These are phyloP conservation scores for Phialocephala sp. DNA, from an alignment of 2,329 filamentous ascomycete species.

Conservation along the genomic window DNA sequence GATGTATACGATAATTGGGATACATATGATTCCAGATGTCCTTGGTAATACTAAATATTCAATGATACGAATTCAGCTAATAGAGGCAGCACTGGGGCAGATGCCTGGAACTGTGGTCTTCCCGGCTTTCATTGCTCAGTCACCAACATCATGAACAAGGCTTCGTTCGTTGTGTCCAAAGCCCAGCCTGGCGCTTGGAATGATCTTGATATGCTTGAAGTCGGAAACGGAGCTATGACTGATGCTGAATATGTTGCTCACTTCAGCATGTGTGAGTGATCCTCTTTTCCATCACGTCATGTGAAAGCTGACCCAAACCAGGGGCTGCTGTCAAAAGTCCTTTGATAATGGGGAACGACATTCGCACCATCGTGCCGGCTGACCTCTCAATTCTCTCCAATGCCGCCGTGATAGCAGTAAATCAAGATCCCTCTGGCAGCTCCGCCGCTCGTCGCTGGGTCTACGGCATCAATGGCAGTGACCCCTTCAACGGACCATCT, in stretches of 20 bases:
- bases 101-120: slow-evolving; percentile 40
- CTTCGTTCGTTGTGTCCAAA: slow-evolving; percentile 40
- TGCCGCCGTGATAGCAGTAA: slow-evolving; percentile 51
- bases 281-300: not conserved
- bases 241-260: slow-evolving; percentile 46
- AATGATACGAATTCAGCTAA: not conserved
- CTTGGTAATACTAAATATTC: slow-evolving; percentile 33
- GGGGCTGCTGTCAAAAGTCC: slow-evolving; percentile 40
- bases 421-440: slow-evolving; percentile 47
- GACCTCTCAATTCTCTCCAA: slow-evolving; percentile 49
- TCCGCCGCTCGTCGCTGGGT: slow-evolving; percentile 52
- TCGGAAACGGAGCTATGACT: slow-evolving; percentile 47
- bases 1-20: slow-evolving; percentile 48
- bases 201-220: slow-evolving; percentile 44
- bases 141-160: slow-evolving; percentile 38
- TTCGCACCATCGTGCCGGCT: slow-evolving; percentile 40
- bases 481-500: slow-evolving; percentile 51
- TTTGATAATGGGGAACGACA: slow-evolving; percentile 42
- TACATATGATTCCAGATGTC: slow-evolving; percentile 47
- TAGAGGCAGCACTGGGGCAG: slow-evolving; percentile 45
- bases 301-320: slow-evolving; percentile 21
- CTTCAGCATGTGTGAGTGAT: slow-evolving; percentile 37
- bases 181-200: slow-evolving; percentile 42
- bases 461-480: slow-evolving; percentile 48
- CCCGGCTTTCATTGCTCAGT: slow-evolving; percentile 42